Evolutionary conservation across 805 yeast species (phyloP).

Genomic region (Candida lessepsii): DNA sequence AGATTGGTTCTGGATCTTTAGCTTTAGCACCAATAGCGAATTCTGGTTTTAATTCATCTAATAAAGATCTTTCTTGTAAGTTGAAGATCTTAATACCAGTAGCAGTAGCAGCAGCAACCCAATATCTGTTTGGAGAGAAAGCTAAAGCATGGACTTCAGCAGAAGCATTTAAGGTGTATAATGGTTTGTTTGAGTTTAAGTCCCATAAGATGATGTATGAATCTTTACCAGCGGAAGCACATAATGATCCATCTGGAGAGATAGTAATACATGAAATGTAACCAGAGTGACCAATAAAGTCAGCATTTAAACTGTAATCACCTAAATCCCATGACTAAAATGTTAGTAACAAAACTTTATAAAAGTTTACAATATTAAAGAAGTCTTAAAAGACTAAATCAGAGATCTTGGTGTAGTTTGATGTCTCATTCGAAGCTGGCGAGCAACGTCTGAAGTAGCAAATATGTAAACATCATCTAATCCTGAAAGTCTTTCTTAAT

Average conservation of each 20-base stretch:
- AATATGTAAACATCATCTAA: conserved; percentile 54
- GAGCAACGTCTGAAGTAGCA: conserved; percentile 97
- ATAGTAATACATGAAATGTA: conserved; percentile 95
- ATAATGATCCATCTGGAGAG: conserved; percentile 99
- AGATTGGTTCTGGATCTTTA: conserved; percentile 96
- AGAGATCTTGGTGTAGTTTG: conserved; percentile 98
- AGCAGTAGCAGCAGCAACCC: conserved; percentile 99
- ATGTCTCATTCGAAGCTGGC: conserved; percentile 88
- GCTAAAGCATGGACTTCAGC: conserved; percentile 98
- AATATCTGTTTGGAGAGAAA: conserved; percentile 99
- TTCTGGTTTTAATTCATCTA: conserved; percentile 98
- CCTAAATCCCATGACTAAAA: conserved; percentile 89
- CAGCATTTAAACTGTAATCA: conserved; percentile 85
- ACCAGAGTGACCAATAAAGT: conserved; percentile 99
- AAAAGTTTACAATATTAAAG: conserved; percentile 2
- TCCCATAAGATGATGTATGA: conserved; percentile 99
- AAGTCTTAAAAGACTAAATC: conserved; percentile 42
- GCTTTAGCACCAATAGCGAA: conserved; percentile 84
- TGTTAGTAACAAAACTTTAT: conserved; percentile 43
- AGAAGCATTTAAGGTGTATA: conserved; percentile 92
- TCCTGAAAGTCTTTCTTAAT: conserved; percentile 5
- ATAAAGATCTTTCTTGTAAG: conserved; percentile 89
- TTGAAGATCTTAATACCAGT: conserved; percentile 97
- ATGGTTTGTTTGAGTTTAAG: conserved; percentile 77
- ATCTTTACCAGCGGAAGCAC: conserved; percentile 99